phyloP scores from a whole-genome alignment of 2,329 filamentous ascomycete species.

The Arthrobotrys megalospora region DNA sequence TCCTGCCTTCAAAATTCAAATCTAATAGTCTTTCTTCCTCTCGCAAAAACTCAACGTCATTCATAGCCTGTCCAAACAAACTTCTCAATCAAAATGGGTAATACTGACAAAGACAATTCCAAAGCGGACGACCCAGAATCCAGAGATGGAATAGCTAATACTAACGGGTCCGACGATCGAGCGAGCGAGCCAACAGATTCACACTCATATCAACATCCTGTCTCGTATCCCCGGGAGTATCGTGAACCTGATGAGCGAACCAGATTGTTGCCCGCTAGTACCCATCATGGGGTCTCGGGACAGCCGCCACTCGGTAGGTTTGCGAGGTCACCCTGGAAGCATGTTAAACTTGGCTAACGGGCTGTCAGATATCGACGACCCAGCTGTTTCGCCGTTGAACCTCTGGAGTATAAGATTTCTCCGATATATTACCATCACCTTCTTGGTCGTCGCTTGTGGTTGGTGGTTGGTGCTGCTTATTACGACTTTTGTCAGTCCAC shows the following conservation, averaged over 20 bases:
- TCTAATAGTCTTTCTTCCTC: background rate
- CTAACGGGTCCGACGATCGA: background rate
- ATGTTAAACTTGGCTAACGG: background rate
- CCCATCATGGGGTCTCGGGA: slow-evolving; percentile 46
- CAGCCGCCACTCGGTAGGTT: slow-evolving; percentile 55
- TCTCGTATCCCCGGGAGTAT: background rate
- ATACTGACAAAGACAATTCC: slow-evolving; percentile 7
- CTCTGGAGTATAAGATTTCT: slow-evolving; percentile 89
- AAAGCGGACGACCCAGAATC: slow-evolving; percentile 8
- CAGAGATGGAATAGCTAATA: slow-evolving; percentile 17
- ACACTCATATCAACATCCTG: background rate
- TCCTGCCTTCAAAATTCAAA: background rate
- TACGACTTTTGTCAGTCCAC: slow-evolving; percentile 90
- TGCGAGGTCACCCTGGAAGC: background rate
- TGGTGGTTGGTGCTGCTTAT: slow-evolving; percentile 96
- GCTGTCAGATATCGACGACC: slow-evolving; percentile 62
- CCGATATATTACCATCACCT: slow-evolving; percentile 82
- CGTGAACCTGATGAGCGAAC: slow-evolving; percentile 51
- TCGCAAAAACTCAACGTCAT: background rate
- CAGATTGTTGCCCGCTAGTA: slow-evolving; percentile 26
- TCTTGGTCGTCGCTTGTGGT: slow-evolving; percentile 82
- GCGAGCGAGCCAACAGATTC: background rate
- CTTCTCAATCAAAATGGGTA: slow-evolving; percentile 29
- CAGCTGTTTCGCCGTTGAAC: slow-evolving; percentile 86
- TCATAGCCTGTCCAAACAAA: background rate